Evolutionary conservation across 768 basidiomycete species (phyloP).

Genomic region (Podaxis pistillaris): DNA sequence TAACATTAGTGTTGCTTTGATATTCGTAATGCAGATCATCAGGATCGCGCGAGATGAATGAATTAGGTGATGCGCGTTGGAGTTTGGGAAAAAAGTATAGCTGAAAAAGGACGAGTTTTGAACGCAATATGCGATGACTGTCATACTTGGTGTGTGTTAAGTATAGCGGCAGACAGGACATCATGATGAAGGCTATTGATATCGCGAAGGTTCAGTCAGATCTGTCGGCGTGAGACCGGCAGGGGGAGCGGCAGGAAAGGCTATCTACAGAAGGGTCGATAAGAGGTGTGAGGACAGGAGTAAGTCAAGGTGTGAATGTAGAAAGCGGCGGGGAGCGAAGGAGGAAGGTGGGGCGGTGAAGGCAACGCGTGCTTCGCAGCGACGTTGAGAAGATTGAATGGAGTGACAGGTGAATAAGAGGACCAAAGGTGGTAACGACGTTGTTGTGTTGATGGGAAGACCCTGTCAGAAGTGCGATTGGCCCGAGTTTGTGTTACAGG

Average conservation of each 20-base stretch:
- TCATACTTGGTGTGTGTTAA: background rate
- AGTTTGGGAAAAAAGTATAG: background rate
- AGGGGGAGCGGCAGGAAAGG: background rate
- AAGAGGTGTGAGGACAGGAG: background rate
- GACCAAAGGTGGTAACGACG: background rate
- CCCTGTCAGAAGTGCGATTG: conserved; percentile 1
- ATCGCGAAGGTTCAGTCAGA: background rate
- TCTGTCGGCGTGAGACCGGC: background rate
- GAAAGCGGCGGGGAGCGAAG: background rate
- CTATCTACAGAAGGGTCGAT: background rate
- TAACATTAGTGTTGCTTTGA: background rate
- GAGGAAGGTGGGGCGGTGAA: background rate
- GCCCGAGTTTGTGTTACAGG: conserved; percentile 3
- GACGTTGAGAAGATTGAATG: background rate
- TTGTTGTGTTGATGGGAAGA: conserved; percentile 2
- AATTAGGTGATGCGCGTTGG: background rate
- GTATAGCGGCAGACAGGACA: conserved; percentile 1
- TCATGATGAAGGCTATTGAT: background rate
- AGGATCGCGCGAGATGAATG: background rate
- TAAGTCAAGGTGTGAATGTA: background rate
- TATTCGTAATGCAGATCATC: background rate
- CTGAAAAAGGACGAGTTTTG: background rate
- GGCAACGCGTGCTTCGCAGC: background rate
- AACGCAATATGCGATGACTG: background rate
- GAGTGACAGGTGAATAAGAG: background rate